Base-by-base conservation (phyloP, 352 stramenopile species). In the Globisporangium middletonii region DNA sequence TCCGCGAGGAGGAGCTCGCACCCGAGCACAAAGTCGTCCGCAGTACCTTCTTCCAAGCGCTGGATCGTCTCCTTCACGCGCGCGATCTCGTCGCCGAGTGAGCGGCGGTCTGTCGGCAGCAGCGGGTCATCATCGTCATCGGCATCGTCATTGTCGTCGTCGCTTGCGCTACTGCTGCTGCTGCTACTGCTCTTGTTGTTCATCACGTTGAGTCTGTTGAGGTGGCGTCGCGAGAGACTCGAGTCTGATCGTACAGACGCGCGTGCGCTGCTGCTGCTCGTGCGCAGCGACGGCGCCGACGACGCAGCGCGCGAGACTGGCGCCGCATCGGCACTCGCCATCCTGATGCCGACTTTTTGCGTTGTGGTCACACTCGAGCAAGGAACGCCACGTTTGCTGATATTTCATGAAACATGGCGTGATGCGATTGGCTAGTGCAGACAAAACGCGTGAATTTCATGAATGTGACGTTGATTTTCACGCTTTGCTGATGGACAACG, bases 1-100 rank as follows among this genome's bases (percentile, higher is more conserved):
- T 43, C 51, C 3, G 50, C 44, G 5, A 53, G 15, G 7, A 86
- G 55, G 49, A 78, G 42, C 38, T 65, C 60, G 19, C 57, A 71
- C 33, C 70, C 74, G 11, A 73, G 49, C 23, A 69, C 44, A 12
- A 87, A 73, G 37, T 84, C 73, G 18, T 48, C 41, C 2, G 72
- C 65, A 2, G 55, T 77, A 11, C 71, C 67, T 30, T 62, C 43
- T 15, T 81, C 55, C 45, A 87, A 27, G 27, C 47, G 45, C 11
- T 51, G 33, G 45, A 81, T 62, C 18, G 64, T n/a, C 28, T 77
- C 64, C 12, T 57, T 46, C 11, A 71, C 48, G 26, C 53, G 60
- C 11, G 50, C 54, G 5, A 73, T 33, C 55, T 74, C 67, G n/a
- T 65, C 46, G 18, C 75, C 46, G 43, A 81, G 55, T 50, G 69